Conservation (phyloP, 768 basidiomycete genomes). For the Kondoa subrosea region DNA sequence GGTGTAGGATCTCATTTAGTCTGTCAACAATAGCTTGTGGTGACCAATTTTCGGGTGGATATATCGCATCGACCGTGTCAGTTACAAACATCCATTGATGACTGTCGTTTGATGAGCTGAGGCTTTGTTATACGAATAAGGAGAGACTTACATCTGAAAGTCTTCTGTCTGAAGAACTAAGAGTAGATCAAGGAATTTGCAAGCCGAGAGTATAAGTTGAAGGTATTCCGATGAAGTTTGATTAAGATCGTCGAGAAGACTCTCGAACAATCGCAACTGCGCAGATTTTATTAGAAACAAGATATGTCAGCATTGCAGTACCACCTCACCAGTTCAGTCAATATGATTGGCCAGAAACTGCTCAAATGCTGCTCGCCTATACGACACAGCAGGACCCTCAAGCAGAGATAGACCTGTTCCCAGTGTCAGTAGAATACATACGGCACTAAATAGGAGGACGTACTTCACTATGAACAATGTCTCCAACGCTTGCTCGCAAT, state of each 20-base stretch:
- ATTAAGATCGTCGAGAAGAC: constrained; percentile 51
- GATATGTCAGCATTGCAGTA: not conserved
- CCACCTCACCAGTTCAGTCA: constrained; percentile 65
- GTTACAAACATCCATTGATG: constrained; percentile 99
- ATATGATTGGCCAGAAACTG: constrained; percentile 88
- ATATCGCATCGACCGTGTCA: constrained; percentile 88
- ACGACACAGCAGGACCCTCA: constrained; percentile 76
- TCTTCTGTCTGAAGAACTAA: constrained; percentile 86
- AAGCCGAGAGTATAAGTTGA: constrained; percentile 63
- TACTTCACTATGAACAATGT: constrained; percentile 80
- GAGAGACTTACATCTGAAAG: constrained; percentile 67
- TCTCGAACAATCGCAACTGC: constrained; percentile 80
- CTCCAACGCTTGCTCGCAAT: constrained; percentile 54
- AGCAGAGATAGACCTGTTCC: constrained; percentile 54
- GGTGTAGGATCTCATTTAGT: constrained; percentile 63
- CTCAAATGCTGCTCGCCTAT: constrained; percentile 77
- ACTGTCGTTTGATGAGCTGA: constrained; percentile 26
- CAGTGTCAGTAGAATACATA: not conserved
- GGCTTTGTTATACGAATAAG: not conserved
- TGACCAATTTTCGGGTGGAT: constrained; percentile 62
- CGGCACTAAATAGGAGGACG: constrained; percentile 6
- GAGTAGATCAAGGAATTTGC: constrained; percentile 87
- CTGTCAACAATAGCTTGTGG: constrained; percentile 84
- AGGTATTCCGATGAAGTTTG: constrained; percentile 71
- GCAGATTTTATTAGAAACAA: not conserved